Evolutionary conservation across 441 rosid genomes (phyloP).

Genomic region (Pelargonium fulgidum): DNA sequence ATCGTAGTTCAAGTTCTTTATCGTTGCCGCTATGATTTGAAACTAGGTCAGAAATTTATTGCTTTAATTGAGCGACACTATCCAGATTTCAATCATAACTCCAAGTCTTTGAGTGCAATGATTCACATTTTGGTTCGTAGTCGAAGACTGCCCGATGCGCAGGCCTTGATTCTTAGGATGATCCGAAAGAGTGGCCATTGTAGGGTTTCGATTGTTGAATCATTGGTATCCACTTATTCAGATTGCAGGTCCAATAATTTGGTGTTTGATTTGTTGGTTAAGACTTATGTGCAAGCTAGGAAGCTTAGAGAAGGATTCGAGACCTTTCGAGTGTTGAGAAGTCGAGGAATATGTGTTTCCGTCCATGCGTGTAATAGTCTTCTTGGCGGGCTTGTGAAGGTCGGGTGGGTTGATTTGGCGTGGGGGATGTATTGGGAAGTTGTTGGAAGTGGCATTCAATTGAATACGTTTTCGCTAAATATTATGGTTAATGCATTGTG

Average conservation of each 20-base stretch:
- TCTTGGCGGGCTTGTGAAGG: slow-evolving; percentile 70
- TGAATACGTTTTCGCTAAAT: slow-evolving; percentile 63
- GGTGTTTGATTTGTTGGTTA: slow-evolving; percentile 65
- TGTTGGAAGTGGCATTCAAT: slow-evolving; percentile 33
- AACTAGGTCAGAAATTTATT: slow-evolving; percentile 41
- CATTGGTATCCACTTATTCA: slow-evolving; percentile 36
- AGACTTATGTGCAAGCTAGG: slow-evolving; percentile 71
- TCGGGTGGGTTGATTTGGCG: slow-evolving; percentile 67
- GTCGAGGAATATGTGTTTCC: slow-evolving; percentile 44
- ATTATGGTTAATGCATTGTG: slow-evolving; percentile 85
- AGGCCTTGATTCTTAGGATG: slow-evolving; percentile 66
- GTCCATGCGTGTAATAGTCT: slow-evolving; percentile 74
- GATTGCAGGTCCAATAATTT: slow-evolving; percentile 32
- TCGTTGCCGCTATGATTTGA: slow-evolving; percentile 45
- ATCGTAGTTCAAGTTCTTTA: slow-evolving; percentile 47
- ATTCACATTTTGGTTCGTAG: slow-evolving; percentile 51
- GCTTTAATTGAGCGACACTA: slow-evolving; percentile 30
- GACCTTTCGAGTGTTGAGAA: slow-evolving; percentile 42
- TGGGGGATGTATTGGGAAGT: slow-evolving; percentile 59
- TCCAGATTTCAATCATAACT: slow-evolving; percentile 47
- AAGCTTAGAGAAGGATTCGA: slow-evolving; percentile 66
- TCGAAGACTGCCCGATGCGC: slow-evolving; percentile 66
- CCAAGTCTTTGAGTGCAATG: slow-evolving; percentile 57
- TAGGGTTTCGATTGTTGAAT: slow-evolving; percentile 43
- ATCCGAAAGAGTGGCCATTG: slow-evolving; percentile 67